Evolutionary conservation across 805 yeast genomes (phyloP), one percentile per base, ranked within the genome.

Genomic region (Saccharomycopsis sp.): DNA sequence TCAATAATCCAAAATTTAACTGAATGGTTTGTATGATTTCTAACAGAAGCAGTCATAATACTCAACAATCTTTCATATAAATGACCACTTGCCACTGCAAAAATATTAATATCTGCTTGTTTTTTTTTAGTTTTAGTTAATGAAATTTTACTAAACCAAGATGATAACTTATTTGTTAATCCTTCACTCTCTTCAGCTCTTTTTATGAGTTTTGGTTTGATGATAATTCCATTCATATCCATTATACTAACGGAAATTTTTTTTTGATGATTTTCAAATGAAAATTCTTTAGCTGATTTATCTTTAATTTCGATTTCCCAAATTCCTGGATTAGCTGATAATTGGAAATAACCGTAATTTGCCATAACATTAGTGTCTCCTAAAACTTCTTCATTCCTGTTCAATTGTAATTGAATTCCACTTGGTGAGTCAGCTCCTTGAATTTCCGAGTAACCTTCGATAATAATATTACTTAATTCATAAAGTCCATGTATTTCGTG

Each of bases 1-100:
- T 85, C 94, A 46, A 87, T 67, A 12, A 89, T 61, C 96, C 96
- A 87, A 55, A 88, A 83, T 54, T 79, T 83, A 21, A 85, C 78
- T 1, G 76, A 64, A 38, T 72, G 74, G 1, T 74, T 62, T 3
- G 86, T 73, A 48, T 79, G 76, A 21, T 64, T 62, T 72, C 72
- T 74, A 2, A 84, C 88, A 3, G 92, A 80, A 1, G 74, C 74
- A 40, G 79, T 78, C 95, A 85, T 85, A n/a, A 80, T 79, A 13
- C 79, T 67, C 42, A 80, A 51, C 36, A 85, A 70, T 45, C 85
- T 62, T 54, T 85, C 95, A 55, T 85, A 84, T 29, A 76, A 58
- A 48, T 76, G 85, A 0, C 95, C 95, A 48, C 88, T 76, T 1
- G 94, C 89, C 31, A 85, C 78, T 1, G 88, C 70, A 61, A 85